A percentile compares a stretch with the other conserved stretches of the same genome.
These are phyloP conservation scores for Passiflora organensis DNA, from an alignment of 345 rosid genomes.

Conservation along the genomic window DNA sequence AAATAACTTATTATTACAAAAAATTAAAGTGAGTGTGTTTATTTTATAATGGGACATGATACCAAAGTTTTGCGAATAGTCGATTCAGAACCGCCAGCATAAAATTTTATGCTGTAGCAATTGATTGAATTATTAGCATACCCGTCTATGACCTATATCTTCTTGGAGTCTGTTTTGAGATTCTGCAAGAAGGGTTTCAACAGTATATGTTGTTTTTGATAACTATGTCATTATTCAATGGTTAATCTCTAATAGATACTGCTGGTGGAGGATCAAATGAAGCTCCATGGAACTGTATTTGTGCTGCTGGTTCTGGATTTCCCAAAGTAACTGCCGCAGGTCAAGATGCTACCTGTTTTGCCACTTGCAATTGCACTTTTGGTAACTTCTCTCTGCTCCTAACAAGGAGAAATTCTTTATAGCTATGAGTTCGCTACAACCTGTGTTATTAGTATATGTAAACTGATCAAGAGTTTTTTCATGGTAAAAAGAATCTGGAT, in stretches of 20 bases:
- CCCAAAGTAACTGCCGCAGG: slow-evolving; percentile 48
- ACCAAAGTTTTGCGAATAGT: no score
- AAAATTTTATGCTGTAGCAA: neutral
- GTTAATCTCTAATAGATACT: slow-evolving; percentile 3
- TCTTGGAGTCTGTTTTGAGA: neutral
- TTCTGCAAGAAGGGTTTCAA: no score
- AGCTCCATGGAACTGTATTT: slow-evolving; percentile 62
- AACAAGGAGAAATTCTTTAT: neutral
- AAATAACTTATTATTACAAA: no score
- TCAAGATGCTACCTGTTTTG: slow-evolving; percentile 59
- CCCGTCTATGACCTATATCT: neutral
- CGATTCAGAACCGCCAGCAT: no score
- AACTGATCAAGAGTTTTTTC: neutral
- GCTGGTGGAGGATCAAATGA: slow-evolving; percentile 37
- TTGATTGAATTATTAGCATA: neutral
- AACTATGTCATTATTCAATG: neutral
- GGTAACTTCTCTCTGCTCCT: slow-evolving; percentile 36
- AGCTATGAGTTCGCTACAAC: no score
- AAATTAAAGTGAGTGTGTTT: no score
- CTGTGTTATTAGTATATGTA: no score
- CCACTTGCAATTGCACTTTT: slow-evolving; percentile 80
- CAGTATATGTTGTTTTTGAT: neutral
- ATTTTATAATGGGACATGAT: no score
- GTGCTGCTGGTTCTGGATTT: slow-evolving; percentile 57
- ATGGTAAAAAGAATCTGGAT: no score